phyloP scores from a whole-genome alignment of 2,329 filamentous ascomycete genomes.

The Aspergillus amoenus region DNA sequence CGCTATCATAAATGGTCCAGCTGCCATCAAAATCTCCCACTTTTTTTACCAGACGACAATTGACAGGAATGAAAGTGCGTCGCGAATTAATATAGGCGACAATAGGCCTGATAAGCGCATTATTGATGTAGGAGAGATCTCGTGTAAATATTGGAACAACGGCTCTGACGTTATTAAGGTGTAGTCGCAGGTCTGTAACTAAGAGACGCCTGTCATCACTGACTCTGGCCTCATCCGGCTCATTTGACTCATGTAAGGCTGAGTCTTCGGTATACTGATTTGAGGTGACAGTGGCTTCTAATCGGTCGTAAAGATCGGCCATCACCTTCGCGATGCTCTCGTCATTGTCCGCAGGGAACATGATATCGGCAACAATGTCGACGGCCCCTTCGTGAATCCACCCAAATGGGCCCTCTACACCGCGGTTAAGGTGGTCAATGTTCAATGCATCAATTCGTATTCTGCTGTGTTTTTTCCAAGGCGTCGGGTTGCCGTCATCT shows the following conservation, averaged over 20 bases:
- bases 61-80: constrained; percentile 91
- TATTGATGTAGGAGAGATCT: constrained; percentile 93
- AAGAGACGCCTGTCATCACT: constrained; percentile 69
- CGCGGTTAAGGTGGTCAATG: constrained; percentile 93
- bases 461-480: constrained; percentile 94
- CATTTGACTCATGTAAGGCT: constrained; percentile 15
- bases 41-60: constrained; percentile 89
- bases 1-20: constrained; percentile 93
- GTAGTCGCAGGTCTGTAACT: constrained; percentile 91
- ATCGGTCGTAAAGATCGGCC: constrained; percentile 93
- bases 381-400: constrained; percentile 98
- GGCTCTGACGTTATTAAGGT: constrained; percentile 92
- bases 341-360: constrained; percentile 85
- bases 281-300: constrained; percentile 86
- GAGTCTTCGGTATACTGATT: constrained; percentile 57
- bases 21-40: constrained; percentile 87
- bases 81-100: constrained; percentile 98
- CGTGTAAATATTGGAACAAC: constrained; percentile 89
- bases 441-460: constrained; percentile 89
- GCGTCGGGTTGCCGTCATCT: constrained; percentile 63
- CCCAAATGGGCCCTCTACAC: constrained; percentile 88
- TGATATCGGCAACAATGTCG: constrained; percentile 92
- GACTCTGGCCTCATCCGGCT: constrained; percentile 26
- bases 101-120: constrained; percentile 90
- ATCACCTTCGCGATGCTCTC: constrained; percentile 91